Evolutionary conservation across 2,329 filamentous ascomycete species (phyloP), one percentile per base, ranked within the genome.

Genomic region (Neodidymelliopsis sp.): DNA sequence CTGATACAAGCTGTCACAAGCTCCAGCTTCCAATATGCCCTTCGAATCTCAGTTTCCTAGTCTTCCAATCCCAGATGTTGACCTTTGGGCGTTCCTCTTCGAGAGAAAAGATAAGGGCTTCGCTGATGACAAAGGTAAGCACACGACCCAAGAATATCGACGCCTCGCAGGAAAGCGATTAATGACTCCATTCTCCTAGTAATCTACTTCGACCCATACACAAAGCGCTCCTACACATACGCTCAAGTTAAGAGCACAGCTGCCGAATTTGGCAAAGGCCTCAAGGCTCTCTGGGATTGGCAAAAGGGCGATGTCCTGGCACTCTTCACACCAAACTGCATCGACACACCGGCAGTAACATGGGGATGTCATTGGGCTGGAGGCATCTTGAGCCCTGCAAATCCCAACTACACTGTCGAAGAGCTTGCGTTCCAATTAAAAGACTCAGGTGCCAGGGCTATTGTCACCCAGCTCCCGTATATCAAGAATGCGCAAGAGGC

Each of bases 321-420:
- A 9, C 79, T 96, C 43, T 96, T 88, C 77, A 87, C 90, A 3
- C 89, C 91, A 20, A 97, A 97, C 71, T 86, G 82, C 70, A 88
- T 97, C 67, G 92, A 97, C 71, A 90, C 87, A 0, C 87, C 90
- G 0, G 78, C 87, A 3, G 74, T 91, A 35, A 90, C 84, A 71
- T 90, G 90, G 79, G 92, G 91, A 20, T 81, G 84, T 8, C 84
- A 88, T 57, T 97, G 90, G 89, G 88, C 90, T 0, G 92, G 91
- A 34, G 91, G 89, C 22, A 78, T 90, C 40, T 76, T 90, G 9
- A 91, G 87, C n/a, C 91, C 92, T 0, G 91, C 90, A 2, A 97
- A 97, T 67, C 91, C 92, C 15, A 85, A 86, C 4, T 96, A 96
- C 74, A 96, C 89, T 0, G 83, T 83, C 10, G 84, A 90, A 8